A percentile compares a stretch with the other conserved stretches of the same genome.
phyloP scores from a whole-genome alignment of 1,284 basidiomycete genomes.

The Apiotrichum mycotoxinovorans region DNA sequence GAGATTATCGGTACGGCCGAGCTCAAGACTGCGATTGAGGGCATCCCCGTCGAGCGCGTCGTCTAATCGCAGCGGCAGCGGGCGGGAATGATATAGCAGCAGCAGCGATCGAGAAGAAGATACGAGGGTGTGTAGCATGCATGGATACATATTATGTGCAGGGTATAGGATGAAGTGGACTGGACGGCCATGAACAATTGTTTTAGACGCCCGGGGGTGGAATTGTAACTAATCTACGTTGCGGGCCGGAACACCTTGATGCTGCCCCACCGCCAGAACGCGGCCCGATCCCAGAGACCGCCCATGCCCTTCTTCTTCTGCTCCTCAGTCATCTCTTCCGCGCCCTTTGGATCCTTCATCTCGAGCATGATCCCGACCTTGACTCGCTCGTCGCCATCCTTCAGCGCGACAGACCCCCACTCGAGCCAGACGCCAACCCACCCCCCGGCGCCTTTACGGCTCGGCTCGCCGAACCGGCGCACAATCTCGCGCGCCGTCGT shows the following conservation, averaged over 20 bases:
- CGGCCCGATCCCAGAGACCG: constrained; percentile 47
- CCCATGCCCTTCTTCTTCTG: constrained; percentile 38
- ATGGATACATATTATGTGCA: constrained; percentile 13
- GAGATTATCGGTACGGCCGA: constrained; percentile 73
- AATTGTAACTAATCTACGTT: not conserved
- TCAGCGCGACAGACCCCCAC: constrained; percentile 61
- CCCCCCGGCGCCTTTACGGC: constrained; percentile 81
- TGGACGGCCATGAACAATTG: too few species aligned
- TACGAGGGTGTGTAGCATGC: constrained; percentile 16
- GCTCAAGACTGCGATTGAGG: constrained; percentile 74
- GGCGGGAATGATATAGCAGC: not conserved
- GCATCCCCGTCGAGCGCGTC: constrained; percentile 30
- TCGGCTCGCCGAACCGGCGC: constrained; percentile 68
- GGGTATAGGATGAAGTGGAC: not conserved
- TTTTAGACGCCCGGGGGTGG: too few species aligned
- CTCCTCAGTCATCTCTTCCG: constrained; percentile 27
- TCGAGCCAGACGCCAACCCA: constrained; percentile 88
- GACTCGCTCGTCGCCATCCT: constrained; percentile 6
- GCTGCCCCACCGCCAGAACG: constrained; percentile 41
- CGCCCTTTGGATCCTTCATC: constrained; percentile 35
- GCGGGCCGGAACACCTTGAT: constrained; percentile 38
- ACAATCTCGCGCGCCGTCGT: constrained; percentile 76
- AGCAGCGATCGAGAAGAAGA: not conserved
- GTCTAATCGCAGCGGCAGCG: not conserved
- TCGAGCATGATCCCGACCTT: constrained; percentile 41